These are phyloP conservation scores for Sphaerosporella brunnea DNA, from an alignment of 495 filamentous ascomycete species.

Conservation along the genomic window DNA sequence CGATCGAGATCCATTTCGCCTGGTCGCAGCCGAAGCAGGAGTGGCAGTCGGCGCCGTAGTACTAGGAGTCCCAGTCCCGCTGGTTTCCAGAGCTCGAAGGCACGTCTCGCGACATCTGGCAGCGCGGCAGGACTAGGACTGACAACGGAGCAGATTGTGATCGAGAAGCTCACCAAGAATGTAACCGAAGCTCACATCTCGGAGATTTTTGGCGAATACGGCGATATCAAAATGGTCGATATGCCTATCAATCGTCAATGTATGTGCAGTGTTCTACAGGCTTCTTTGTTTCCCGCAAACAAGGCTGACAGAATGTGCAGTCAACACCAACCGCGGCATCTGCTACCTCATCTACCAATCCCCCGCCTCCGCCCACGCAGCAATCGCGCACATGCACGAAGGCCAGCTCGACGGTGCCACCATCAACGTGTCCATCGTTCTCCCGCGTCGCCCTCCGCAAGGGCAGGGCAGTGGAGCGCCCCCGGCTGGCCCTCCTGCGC, in stretches of 20 bases:
- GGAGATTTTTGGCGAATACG: slow-evolving; percentile 86
- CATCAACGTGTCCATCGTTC: slow-evolving; percentile 82
- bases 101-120: slow-evolving; percentile 3
- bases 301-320: slow-evolving; percentile 30
- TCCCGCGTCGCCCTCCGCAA: slow-evolving; percentile 45
- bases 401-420: slow-evolving; percentile 77
- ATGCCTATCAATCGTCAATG: slow-evolving; percentile 77
- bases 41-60: slow-evolving; percentile 17
- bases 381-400: slow-evolving; percentile 96
- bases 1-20: slow-evolving; percentile 8
- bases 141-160: slow-evolving; percentile 45
- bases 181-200: slow-evolving; percentile 70
- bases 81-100: slow-evolving; percentile 26
- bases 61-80: slow-evolving; percentile 21
- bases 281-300: slow-evolving; percentile 6
- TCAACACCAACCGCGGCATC: slow-evolving; percentile 77
- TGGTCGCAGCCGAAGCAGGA: slow-evolving; percentile 13
- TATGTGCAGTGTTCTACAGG: slow-evolving; percentile 33
- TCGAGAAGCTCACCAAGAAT: slow-evolving; percentile 93
- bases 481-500: slow-evolving; percentile 4
- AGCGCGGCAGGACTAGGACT: neutral
- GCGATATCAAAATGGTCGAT: slow-evolving; percentile 67
- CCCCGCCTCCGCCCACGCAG: slow-evolving; percentile 63
- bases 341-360: slow-evolving; percentile 79
- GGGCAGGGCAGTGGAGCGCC: slow-evolving; percentile 28